A percentile compares a stretch with the other conserved stretches of the same genome.
These are phyloP conservation scores for Aspergillus sp. DNA, from an alignment of 2,329 filamentous ascomycete species.

Conservation along the genomic window DNA sequence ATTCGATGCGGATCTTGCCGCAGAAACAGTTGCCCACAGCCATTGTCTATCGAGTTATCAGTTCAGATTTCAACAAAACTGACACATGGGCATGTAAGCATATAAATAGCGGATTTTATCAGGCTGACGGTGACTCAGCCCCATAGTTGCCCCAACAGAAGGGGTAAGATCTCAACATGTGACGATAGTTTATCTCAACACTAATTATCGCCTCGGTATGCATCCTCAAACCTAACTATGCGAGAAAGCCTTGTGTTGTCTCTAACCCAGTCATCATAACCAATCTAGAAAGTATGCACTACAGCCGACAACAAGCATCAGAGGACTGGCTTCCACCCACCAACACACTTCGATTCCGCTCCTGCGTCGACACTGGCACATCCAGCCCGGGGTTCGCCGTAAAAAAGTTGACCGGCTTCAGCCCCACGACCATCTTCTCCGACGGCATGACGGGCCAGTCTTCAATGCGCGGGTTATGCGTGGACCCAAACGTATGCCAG, in stretches of 20 bases:
- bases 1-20: slow-evolving; percentile 35
- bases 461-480: slow-evolving; percentile 42
- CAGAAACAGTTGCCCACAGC: slow-evolving; percentile 36
- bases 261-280: too few relatives aligned
- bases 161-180: too few relatives aligned
- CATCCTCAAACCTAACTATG: too few relatives aligned
- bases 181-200: too few relatives aligned
- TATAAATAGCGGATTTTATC: too few relatives aligned
- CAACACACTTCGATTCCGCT: slow-evolving; percentile 8
- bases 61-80: too few relatives aligned
- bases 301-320: slow-evolving; percentile 2
- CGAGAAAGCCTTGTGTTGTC: too few relatives aligned
- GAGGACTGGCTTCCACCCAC: background rate
- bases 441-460: slow-evolving; percentile 41
- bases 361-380: slow-evolving; percentile 9
- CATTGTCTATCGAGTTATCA: slow-evolving; percentile 19
- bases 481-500: slow-evolving; percentile 39
- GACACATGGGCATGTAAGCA: too few relatives aligned
- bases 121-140: too few relatives aligned
- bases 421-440: slow-evolving; percentile 19
- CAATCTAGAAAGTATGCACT: background rate
- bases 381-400: slow-evolving; percentile 12
- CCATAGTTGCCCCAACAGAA: too few relatives aligned
- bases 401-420: slow-evolving; percentile 14
- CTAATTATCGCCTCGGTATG: background rate